Percentiles rank a stretch among this genome's conserved stretches.
Conservation (phyloP, 2,329 filamentous ascomycete genomes). For the Aureobasidium sp. region DNA sequence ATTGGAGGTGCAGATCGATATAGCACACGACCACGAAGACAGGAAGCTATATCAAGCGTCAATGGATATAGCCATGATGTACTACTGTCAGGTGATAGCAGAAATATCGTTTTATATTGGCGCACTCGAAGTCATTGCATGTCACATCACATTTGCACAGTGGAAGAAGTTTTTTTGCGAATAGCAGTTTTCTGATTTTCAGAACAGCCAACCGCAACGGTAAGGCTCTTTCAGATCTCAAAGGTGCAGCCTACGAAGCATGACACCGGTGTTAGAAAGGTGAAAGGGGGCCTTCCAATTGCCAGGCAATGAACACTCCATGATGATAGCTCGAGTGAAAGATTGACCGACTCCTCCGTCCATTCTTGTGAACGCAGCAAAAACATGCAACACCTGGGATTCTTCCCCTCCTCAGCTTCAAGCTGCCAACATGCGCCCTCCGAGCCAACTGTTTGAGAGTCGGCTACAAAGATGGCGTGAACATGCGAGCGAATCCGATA, state of each 20-base stretch:
- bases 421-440: conserved; percentile 10
- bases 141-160: background rate
- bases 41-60: too few relatives aligned
- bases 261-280: conserved; percentile 6
- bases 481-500: conserved; percentile 11
- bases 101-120: too few relatives aligned
- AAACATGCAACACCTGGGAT: background rate
- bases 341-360: conserved; percentile 10
- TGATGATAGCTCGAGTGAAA: conserved; percentile 6
- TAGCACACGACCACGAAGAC: too few relatives aligned
- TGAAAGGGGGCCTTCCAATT: background rate
- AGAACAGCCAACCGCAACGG: conserved; percentile 12
- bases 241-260: conserved; percentile 9
- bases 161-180: background rate
- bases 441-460: background rate
- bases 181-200: conserved; percentile 13
- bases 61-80: too few relatives aligned
- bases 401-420: conserved; percentile 6
- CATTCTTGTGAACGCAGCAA: background rate
- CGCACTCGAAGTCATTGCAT: too few relatives aligned
- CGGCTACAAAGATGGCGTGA: conserved; percentile 10
- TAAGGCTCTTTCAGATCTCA: background rate
- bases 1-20: background rate
- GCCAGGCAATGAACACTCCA: conserved; percentile 7
- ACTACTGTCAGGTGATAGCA: too few relatives aligned